Conservation (phyloP, 2,329 filamentous ascomycete species). For the Calonectria honghensis region DNA sequence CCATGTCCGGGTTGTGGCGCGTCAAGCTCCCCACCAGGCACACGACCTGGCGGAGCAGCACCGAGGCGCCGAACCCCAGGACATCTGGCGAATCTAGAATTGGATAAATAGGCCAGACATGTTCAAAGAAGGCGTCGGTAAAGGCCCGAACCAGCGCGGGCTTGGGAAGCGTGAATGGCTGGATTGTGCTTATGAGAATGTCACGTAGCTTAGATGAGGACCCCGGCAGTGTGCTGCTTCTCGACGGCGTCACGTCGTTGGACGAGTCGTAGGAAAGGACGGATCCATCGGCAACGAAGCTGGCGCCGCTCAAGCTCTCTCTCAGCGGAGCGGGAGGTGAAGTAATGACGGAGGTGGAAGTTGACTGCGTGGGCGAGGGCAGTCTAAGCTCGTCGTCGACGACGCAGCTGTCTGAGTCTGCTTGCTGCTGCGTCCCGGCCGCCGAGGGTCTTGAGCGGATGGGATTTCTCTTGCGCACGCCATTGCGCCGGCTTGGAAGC, state of each 20-base stretch:
- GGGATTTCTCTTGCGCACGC: conserved; percentile 27
- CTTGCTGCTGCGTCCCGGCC: neutral
- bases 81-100: conserved; percentile 23
- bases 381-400: neutral
- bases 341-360: neutral
- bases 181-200: conserved; percentile 7
- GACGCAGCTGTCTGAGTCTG: neutral
- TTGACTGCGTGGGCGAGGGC: conserved; percentile 1
- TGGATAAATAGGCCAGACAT: conserved; percentile 24
- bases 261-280: conserved; percentile 12
- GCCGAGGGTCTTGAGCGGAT: neutral
- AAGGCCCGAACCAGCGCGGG: conserved; percentile 18
- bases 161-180: conserved; percentile 14
- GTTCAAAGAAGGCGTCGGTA: conserved; percentile 25
- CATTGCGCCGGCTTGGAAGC: conserved; percentile 27
- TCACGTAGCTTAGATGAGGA: neutral
- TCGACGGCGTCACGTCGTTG: neutral
- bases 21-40: conserved; percentile 29
- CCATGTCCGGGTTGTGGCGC: conserved; percentile 18
- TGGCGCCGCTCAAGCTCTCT: neutral
- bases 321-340: neutral
- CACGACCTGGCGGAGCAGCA: conserved; percentile 30
- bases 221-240: neutral
- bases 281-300: conserved; percentile 11
- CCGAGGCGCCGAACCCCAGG: neutral